A percentile compares a stretch with the other conserved stretches of the same genome.
Evolutionary conservation across 2,329 filamentous ascomycete genomes (phyloP).

Genomic region (Raffaelea deltoideospora): DNA sequence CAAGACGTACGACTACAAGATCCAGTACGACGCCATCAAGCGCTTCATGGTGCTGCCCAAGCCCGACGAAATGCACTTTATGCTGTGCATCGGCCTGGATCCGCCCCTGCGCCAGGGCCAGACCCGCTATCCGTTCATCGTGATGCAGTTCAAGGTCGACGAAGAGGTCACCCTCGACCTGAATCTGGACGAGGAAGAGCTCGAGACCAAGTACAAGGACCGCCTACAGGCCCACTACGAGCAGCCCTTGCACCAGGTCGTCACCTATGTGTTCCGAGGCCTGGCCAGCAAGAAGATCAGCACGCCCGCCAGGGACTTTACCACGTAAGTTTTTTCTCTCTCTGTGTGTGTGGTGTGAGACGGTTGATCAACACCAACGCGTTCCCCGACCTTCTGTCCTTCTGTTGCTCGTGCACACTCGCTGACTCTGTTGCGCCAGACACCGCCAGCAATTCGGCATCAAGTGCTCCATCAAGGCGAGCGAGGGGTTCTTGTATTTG

Average conservation of each 20-base stretch:
- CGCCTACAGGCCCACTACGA: constrained; percentile 85
- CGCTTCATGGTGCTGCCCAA: constrained; percentile 98
- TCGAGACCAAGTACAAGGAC: constrained; percentile 75
- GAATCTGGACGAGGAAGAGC: constrained; percentile 83
- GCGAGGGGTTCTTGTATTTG: constrained; percentile 93
- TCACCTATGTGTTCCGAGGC: constrained; percentile 89
- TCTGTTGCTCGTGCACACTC: too few relatives aligned
- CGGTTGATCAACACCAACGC: too few relatives aligned
- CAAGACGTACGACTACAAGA: constrained; percentile 99
- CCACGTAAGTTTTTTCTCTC: constrained; percentile 38
- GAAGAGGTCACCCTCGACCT: constrained; percentile 94
- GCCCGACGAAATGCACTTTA: constrained; percentile 91
- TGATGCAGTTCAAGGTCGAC: constrained; percentile 98
- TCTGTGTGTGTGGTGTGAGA: not conserved
- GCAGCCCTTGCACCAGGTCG: constrained; percentile 80
- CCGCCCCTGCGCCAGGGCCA: constrained; percentile 92
- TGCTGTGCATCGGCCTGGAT: constrained; percentile 88
- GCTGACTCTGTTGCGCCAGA: too few relatives aligned
- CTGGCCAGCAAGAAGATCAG: constrained; percentile 91
- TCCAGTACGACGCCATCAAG: constrained; percentile 94
- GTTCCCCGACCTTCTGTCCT: too few relatives aligned
- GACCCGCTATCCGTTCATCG: constrained; percentile 92
- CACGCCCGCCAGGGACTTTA: constrained; percentile 85
- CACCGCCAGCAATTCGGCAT: constrained; percentile 90
- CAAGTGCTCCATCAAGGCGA: constrained; percentile 99